Evolutionary conservation across 1,284 basidiomycete genomes (phyloP), one percentile per base, ranked within the genome.

Genomic region (Ganoderma multipileum): DNA sequence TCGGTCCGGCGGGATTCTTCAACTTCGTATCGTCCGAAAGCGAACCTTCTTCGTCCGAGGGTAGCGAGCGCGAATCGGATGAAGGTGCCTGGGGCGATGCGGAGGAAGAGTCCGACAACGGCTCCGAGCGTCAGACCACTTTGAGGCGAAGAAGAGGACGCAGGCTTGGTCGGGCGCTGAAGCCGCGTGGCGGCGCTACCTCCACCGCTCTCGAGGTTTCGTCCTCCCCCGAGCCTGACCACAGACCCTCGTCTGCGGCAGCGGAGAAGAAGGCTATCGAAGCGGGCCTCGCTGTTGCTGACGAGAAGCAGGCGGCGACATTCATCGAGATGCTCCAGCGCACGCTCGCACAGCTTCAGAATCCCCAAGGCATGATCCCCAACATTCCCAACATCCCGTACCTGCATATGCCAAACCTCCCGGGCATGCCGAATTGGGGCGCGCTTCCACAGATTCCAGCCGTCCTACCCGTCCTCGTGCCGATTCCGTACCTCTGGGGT

Each of bases 381-480:
- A 84, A 86, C 63, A 86, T 91, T 68, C 86, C 88, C 23, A 86
- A 88, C 68, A 80, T 91, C 39, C 86, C 86, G 42, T 80, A 89
- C 36, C 86, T 84, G 28, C 85, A 83, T 23, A 70, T 73, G 68
- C 73, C 71, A 8, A 69, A 73, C 61, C 75, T 83, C n/a, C 79
- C 80, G 1, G 79, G 77, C 26, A 88, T 90, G 75, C 86, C 88
- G 39, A 81, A 86, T n/a, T 92, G 91, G 91, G 86, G 81, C 55
- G 86, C 85, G 23, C 79, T 93, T 16, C 90, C 89, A 2, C 91
- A 92, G 71, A 86, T 94, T 68, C 91, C 91, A 0, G 84, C 92
- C 78, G 90, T 92, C n/a, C 93, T 94, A 84, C 91, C 93, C 6
- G 86, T 94, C 44, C 86, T 91, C 70, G 87, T 94, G 16, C 91